Percentiles rank a stretch among this genome's conserved stretches.
Evolutionary conservation across 2,329 filamentous ascomycete genomes (phyloP).

Genomic region (Sarocladium brachiariae): DNA sequence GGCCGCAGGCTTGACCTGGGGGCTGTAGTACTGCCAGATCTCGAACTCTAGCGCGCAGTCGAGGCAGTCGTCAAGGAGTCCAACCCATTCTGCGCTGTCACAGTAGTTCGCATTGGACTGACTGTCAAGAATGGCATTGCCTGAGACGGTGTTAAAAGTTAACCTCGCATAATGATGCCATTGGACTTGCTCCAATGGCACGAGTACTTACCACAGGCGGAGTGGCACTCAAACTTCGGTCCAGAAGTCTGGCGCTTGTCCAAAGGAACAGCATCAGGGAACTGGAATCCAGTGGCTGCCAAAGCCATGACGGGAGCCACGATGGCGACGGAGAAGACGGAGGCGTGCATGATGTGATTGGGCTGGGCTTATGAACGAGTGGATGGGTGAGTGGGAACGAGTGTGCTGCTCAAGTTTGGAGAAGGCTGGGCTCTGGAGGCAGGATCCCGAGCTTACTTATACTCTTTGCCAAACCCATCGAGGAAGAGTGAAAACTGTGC

Average conservation of each 20-base stretch:
- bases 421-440: neutral
- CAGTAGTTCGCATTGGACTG: slow-evolving; percentile 22
- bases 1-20: slow-evolving; percentile 29
- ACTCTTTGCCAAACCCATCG: neutral
- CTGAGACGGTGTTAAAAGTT: slow-evolving; percentile 17
- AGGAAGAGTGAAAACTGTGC: neutral
- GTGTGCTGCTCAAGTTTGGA: neutral
- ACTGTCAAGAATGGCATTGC: slow-evolving; percentile 22
- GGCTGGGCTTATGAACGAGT: neutral
- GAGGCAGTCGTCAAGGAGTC: slow-evolving; percentile 36
- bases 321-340: slow-evolving; percentile 19
- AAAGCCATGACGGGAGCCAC: slow-evolving; percentile 20
- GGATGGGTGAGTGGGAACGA: slow-evolving; percentile 5
- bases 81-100: slow-evolving; percentile 29
- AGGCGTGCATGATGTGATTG: slow-evolving; percentile 20
- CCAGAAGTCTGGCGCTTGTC: slow-evolving; percentile 33
- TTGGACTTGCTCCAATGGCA: too few relatives aligned
- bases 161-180: too few relatives aligned
- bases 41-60: slow-evolving; percentile 34
- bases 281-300: slow-evolving; percentile 19
- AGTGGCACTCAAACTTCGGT: slow-evolving; percentile 40
- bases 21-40: slow-evolving; percentile 38
- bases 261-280: slow-evolving; percentile 25
- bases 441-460: slow-evolving; percentile 11
- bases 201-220: slow-evolving; percentile 43